Percentiles rank a stretch among this genome's conserved stretches.
These are phyloP conservation scores for Pseudogymnoascus sp. DNA, from an alignment of 2,329 filamentous ascomycete species.

Conservation along the genomic window DNA sequence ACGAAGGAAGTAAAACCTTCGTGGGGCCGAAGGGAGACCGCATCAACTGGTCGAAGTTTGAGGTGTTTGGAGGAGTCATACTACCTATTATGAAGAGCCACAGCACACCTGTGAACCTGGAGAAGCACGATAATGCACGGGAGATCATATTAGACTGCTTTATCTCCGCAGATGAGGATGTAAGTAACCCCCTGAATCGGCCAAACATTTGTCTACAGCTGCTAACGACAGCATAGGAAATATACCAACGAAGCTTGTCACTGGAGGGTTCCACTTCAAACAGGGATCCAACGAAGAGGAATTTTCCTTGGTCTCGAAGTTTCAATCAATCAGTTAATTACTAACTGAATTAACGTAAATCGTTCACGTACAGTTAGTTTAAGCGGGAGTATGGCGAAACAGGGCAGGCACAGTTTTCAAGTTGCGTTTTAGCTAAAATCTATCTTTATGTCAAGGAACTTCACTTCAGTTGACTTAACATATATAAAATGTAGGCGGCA, in stretches of 20 bases:
- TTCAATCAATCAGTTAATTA: conserved; percentile 4
- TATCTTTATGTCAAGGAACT: not conserved
- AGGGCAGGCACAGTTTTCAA: not conserved
- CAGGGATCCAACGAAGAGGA: conserved; percentile 49
- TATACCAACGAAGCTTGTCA: conserved; percentile 53
- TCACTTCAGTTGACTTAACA: not conserved
- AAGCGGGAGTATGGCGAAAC: not conserved
- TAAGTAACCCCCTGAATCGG: conserved; percentile 38
- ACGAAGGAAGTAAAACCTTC: conserved; percentile 87
- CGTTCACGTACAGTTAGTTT: too few species aligned
- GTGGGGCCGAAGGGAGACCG: conserved; percentile 63
- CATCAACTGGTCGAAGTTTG: conserved; percentile 98
- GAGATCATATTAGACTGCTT: conserved; percentile 74
- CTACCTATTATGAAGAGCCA: conserved; percentile 78
- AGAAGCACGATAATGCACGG: conserved; percentile 59
- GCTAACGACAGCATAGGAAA: conserved; percentile 41
- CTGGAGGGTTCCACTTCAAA: conserved; percentile 45
- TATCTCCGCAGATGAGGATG: conserved; percentile 80
- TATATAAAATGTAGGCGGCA: not conserved
- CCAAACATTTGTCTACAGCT: not conserved
- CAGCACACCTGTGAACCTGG: conserved; percentile 40
- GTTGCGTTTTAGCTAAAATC: not conserved
- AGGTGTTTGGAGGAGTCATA: conserved; percentile 87
- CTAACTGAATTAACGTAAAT: not conserved
- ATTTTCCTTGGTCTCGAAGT: conserved; percentile 52